These are phyloP conservation scores for Termitomyces sp. DNA, from an alignment of 768 basidiomycete species.

Conservation along the genomic window DNA sequence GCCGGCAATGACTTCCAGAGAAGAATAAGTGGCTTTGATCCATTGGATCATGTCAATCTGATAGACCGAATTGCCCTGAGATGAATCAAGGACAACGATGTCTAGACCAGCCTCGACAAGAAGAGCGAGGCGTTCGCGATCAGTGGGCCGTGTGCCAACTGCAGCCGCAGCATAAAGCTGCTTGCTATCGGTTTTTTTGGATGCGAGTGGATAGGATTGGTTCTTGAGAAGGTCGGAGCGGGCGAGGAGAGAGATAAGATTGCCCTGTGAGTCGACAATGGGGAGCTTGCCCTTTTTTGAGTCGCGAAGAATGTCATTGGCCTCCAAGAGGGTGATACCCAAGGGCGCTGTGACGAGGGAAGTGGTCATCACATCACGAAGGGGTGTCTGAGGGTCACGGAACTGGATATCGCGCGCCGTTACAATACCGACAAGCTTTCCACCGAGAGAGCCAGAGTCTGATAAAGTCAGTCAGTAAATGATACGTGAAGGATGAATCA, in stretches of 20 bases:
- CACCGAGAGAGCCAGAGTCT: slow-evolving; percentile 87
- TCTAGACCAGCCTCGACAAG: slow-evolving; percentile 95
- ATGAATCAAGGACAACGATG: slow-evolving; percentile 92
- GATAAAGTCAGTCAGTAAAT: slow-evolving; percentile 18
- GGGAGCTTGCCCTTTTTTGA: slow-evolving; percentile 99
- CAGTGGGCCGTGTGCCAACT: slow-evolving; percentile 87
- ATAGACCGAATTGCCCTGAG: slow-evolving; percentile 92
- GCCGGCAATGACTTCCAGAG: slow-evolving; percentile 91
- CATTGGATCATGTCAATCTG: slow-evolving; percentile 93
- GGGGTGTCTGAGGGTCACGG: slow-evolving; percentile 58
- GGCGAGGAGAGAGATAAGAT: slow-evolving; percentile 76
- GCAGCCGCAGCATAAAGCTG: slow-evolving; percentile 97
- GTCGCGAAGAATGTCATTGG: slow-evolving; percentile 91
- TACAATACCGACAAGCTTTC: slow-evolving; percentile 94
- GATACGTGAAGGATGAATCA: slow-evolving; percentile 4
- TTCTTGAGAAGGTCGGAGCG: slow-evolving; percentile 98
- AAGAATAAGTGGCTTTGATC: slow-evolving; percentile 84
- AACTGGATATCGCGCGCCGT: slow-evolving; percentile 97
- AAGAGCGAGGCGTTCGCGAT: slow-evolving; percentile 78
- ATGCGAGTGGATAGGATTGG: slow-evolving; percentile 92
- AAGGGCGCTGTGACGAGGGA: slow-evolving; percentile 80
- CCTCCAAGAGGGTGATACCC: slow-evolving; percentile 87
- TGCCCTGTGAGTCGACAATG: slow-evolving; percentile 47
- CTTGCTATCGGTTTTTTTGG: slow-evolving; percentile 86
- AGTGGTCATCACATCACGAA: slow-evolving; percentile 87